Conservation (phyloP, 495 filamentous ascomycete genomes). For the Penicillium psychrofluorescens region DNA sequence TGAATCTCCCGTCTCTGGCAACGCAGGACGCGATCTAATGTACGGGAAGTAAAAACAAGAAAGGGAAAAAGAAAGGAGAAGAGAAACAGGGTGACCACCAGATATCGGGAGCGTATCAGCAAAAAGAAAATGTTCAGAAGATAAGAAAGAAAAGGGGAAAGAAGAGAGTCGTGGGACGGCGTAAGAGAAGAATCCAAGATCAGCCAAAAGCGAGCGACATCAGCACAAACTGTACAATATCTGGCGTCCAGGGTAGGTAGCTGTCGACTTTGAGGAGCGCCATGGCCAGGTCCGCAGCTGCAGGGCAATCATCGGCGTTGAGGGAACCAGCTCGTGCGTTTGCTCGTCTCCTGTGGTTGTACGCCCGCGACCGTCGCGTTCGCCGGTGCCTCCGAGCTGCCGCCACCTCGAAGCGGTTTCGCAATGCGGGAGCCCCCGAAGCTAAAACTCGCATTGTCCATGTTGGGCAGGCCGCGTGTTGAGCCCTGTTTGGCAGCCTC, state of each 20-base stretch:
- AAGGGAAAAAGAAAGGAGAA: slow-evolving; percentile 1
- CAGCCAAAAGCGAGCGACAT: slow-evolving; percentile 16
- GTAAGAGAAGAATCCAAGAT: slow-evolving; percentile 14
- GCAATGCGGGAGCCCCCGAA: slow-evolving; percentile 81
- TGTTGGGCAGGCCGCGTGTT: slow-evolving; percentile 68
- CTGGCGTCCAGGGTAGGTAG: slow-evolving; percentile 12
- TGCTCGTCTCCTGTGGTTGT: slow-evolving; percentile 42
- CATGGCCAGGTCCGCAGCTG: slow-evolving; percentile 9
- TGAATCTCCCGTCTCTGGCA: slow-evolving; percentile 11
- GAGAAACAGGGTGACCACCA: background rate
- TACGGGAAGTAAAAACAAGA: slow-evolving; percentile 11
- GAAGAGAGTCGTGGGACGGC: background rate
- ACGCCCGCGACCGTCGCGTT: slow-evolving; percentile 26
- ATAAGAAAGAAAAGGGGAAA: slow-evolving; percentile 1
- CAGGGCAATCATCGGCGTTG: slow-evolving; percentile 36
- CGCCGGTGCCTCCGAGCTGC: slow-evolving; percentile 41
- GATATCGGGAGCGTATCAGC: background rate
- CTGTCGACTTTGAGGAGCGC: slow-evolving; percentile 11
- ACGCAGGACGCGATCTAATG: slow-evolving; percentile 20
- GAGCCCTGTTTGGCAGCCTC: slow-evolving; percentile 89
- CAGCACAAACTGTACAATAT: slow-evolving; percentile 16
- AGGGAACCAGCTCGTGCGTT: slow-evolving; percentile 45
- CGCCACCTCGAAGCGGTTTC: slow-evolving; percentile 92
- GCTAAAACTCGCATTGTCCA: slow-evolving; percentile 60
- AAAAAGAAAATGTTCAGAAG: slow-evolving; percentile 3